Conservation (phyloP, 2,329 filamentous ascomycete species). For the Nakataea oryzae region DNA sequence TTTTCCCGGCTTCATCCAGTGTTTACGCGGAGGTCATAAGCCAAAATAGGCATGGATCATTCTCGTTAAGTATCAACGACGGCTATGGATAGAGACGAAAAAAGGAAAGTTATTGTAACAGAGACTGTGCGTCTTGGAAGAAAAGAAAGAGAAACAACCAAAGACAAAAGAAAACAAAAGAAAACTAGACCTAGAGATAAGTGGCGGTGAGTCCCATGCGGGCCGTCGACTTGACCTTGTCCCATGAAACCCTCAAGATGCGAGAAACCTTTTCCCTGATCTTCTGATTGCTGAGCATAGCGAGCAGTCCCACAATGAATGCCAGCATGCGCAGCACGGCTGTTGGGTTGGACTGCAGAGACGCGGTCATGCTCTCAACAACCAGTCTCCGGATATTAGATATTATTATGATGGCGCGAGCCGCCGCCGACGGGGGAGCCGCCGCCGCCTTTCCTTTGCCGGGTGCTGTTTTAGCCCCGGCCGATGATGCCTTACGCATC, state of each 20-base stretch:
- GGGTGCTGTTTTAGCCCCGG: slow-evolving; percentile 12
- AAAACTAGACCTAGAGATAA: slow-evolving; percentile 57
- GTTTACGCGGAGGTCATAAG: neutral
- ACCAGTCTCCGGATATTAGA: slow-evolving; percentile 35
- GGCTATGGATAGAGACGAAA: neutral
- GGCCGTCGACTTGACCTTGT: slow-evolving; percentile 71
- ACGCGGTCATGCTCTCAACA: slow-evolving; percentile 37
- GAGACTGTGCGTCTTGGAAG: neutral
- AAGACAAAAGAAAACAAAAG: slow-evolving; percentile 8
- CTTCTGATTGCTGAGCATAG: slow-evolving; percentile 65
- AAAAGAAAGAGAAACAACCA: neutral
- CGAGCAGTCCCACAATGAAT: slow-evolving; percentile 68
- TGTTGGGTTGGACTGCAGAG: slow-evolving; percentile 45
- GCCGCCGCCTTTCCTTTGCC: slow-evolving; percentile 20
- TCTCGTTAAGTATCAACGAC: neutral
- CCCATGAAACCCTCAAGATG: slow-evolving; percentile 61
- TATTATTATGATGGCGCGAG: slow-evolving; percentile 41
- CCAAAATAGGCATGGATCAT: neutral
- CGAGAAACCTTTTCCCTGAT: slow-evolving; percentile 65
- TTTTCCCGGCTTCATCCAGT: neutral
- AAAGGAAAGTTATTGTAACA: neutral
- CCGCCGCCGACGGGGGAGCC: slow-evolving; percentile 26
- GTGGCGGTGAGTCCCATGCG: slow-evolving; percentile 97
- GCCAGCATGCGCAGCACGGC: slow-evolving; percentile 54
- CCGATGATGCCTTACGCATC: slow-evolving; percentile 8